Evolutionary conservation across 768 basidiomycete genomes (phyloP), one percentile per base, ranked within the genome.

Genomic region (Butyriboletus loyo): DNA sequence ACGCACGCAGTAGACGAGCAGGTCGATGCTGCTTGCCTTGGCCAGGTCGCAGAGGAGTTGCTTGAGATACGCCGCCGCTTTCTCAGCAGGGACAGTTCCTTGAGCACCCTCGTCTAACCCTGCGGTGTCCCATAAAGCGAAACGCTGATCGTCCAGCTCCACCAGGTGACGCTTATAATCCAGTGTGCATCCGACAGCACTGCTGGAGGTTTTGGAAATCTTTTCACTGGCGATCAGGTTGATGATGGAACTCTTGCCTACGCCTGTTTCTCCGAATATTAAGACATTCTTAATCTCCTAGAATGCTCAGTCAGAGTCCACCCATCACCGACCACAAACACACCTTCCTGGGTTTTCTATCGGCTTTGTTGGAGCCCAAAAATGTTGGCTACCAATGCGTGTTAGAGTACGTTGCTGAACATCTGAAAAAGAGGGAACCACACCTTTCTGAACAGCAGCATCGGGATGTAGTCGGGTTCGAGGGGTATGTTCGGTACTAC

Each of bases 1-100:
- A 14, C 68, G 63, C 36, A 73, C 56, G 48, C 69, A 72, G 50
- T 64, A 70, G 39, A 67, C 9, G 43, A 65, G 54, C 17, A 67
- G 43, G 39, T 65, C 63, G 31, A 67, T 35, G 15, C 65, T 46
- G 36, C 7, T 43, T 11, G 49, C 11, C 28, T 48, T 49, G 42
- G 41, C 17, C 14, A 64, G 49, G 35, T 58, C 51, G 30, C 25
- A 65, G 9, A 67, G 49, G 27, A 75, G 63, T 4, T 44, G 52
- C 24, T 63, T 60, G 43, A 78, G 58, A 43, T 70, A 53, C 14
- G 46, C 49, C 34, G 70, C 55, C 24, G 61, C 71, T 28, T 55
- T 55, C 42, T 61, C 56, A 2, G 66, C 53, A 21, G 66, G 56
- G 11, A 64, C 63, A 2, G 44, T 56, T 19, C 60, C 69, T 5